phyloP scores from a whole-genome alignment of 2,329 filamentous ascomycete species.

The Huntiella omanensis region DNA sequence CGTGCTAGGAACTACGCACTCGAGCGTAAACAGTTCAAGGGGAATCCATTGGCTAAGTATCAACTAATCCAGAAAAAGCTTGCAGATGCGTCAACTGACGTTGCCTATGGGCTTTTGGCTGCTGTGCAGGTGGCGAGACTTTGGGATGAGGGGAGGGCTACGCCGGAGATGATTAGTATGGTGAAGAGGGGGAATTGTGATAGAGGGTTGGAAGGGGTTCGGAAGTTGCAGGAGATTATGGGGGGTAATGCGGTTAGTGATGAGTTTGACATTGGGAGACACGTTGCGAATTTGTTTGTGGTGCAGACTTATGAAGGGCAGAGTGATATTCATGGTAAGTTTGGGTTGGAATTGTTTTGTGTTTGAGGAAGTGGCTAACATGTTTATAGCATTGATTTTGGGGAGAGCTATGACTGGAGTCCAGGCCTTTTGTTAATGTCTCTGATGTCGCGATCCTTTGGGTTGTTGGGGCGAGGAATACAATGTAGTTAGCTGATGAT shows the following conservation, averaged over 20 bases:
- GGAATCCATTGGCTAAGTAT: slow-evolving; percentile 85
- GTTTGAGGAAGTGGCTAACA: not conserved
- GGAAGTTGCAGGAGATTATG: slow-evolving; percentile 81
- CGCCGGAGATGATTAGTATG: slow-evolving; percentile 87
- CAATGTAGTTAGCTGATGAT: too few relatives aligned
- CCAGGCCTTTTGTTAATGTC: slow-evolving; percentile 43
- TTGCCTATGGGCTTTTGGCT: slow-evolving; percentile 76
- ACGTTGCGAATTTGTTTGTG: slow-evolving; percentile 91
- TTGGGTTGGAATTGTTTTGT: not conserved
- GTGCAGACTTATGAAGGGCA: slow-evolving; percentile 97
- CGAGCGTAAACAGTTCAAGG: slow-evolving; percentile 89
- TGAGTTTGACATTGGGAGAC: slow-evolving; percentile 85
- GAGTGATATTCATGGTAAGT: slow-evolving; percentile 88
- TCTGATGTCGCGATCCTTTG: too few relatives aligned
- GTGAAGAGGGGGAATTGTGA: slow-evolving; percentile 98
- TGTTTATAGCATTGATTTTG: slow-evolving; percentile 43
- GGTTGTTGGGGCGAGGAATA: too few relatives aligned
- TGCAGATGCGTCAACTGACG: slow-evolving; percentile 79
- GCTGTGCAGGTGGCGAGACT: slow-evolving; percentile 78
- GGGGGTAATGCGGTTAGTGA: slow-evolving; percentile 97
- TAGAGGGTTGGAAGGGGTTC: slow-evolving; percentile 59
- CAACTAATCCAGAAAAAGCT: slow-evolving; percentile 97
- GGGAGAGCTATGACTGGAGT: slow-evolving; percentile 53
- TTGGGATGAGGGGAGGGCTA: slow-evolving; percentile 75
- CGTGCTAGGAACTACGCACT: slow-evolving; percentile 73